Percentiles rank a stretch among this genome's conserved stretches.
These are phyloP conservation scores for Solanum verrucosum DNA, from an alignment of 257 asterid species.

Conservation along the genomic window DNA sequence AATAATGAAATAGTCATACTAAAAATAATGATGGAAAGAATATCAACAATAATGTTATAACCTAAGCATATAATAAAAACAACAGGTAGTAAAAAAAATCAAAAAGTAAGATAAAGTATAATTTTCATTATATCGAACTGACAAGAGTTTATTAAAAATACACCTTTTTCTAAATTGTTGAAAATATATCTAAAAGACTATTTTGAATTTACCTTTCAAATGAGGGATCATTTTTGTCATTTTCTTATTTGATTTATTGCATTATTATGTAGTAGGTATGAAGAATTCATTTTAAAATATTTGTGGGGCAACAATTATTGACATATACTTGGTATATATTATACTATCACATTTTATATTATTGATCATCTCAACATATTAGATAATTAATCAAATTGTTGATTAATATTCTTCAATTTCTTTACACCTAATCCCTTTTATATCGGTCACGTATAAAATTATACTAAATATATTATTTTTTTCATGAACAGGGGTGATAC, in stretches of 20 bases:
- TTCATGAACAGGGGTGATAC: slow-evolving; percentile 26
- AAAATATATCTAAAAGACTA: background rate
- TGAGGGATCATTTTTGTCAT: background rate
- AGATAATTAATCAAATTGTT: background rate
- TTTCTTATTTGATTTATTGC: background rate
- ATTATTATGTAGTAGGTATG: background rate
- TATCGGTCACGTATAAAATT: background rate
- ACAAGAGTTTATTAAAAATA: background rate
- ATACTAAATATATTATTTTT: background rate
- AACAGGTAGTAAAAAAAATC: background rate
- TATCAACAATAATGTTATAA: background rate
- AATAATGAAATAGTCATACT: background rate
- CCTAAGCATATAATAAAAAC: background rate
- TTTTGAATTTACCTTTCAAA: background rate
- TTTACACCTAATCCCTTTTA: background rate
- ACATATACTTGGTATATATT: background rate
- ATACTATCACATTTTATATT: background rate
- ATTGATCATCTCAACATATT: background rate
- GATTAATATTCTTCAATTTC: background rate
- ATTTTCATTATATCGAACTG: background rate
- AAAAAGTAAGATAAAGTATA: background rate
- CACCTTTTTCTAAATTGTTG: background rate
- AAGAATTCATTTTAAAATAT: background rate
- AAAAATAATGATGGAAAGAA: background rate
- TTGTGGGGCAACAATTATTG: background rate